Percentiles rank a stretch among this genome's conserved stretches.
These are phyloP conservation scores for Crithidia brevicula DNA, from an alignment of 208 protist species.

Conservation along the genomic window DNA sequence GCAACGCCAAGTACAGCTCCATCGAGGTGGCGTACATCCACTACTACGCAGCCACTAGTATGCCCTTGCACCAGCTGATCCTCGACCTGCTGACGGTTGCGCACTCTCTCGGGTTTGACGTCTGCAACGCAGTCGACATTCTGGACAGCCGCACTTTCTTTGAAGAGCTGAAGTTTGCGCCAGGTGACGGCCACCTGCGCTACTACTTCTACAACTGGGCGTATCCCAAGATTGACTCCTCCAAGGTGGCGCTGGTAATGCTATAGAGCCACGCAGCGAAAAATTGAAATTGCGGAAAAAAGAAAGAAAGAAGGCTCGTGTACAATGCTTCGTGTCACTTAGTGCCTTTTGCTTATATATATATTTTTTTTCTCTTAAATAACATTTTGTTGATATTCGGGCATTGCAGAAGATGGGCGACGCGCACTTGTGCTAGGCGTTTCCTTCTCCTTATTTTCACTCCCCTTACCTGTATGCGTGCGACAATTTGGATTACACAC, in stretches of 20 bases:
- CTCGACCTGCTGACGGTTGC: slow-evolving; percentile 93
- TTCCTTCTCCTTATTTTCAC: too few species aligned
- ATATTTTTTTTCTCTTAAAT: too few species aligned
- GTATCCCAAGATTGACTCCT: slow-evolving; percentile 85
- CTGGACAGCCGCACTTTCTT: slow-evolving; percentile 93
- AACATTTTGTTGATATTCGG: too few species aligned
- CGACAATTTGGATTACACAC: too few species aligned
- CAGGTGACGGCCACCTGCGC: slow-evolving; percentile 97
- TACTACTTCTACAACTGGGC: slow-evolving; percentile 99
- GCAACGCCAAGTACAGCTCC: slow-evolving; percentile 91
- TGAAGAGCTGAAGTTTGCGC: slow-evolving; percentile 96
- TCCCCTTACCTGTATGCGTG: too few species aligned
- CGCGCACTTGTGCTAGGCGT: too few species aligned
- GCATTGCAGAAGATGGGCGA: too few species aligned
- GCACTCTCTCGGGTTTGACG: slow-evolving; percentile 94
- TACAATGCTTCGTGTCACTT: too few species aligned
- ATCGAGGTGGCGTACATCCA: slow-evolving; percentile 97
- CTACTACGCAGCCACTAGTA: slow-evolving; percentile 96
- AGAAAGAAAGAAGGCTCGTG: too few species aligned
- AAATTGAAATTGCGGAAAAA: background rate
- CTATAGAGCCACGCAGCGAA: slow-evolving; percentile 76
- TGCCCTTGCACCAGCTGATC: slow-evolving; percentile 88
- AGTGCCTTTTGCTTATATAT: too few species aligned
- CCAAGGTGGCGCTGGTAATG: slow-evolving; percentile 92
- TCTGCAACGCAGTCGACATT: slow-evolving; percentile 99